Percentiles rank a stretch among this genome's conserved stretches.
These are phyloP conservation scores for Aegilops speltoides DNA, from an alignment of 176 grass and related monocot species.

Conservation along the genomic window DNA sequence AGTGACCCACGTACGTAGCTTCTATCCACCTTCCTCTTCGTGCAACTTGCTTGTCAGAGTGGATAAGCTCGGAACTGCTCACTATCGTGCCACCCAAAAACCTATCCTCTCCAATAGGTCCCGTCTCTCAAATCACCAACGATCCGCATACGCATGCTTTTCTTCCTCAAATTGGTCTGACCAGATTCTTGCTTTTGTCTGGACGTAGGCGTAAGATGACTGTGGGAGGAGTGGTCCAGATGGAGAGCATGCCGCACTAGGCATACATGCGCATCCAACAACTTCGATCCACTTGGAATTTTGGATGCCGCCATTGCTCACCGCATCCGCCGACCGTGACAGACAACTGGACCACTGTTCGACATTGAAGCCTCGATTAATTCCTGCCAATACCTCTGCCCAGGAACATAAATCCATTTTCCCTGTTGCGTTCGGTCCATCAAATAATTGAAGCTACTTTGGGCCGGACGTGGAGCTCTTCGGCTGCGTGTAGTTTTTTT, in stretches of 20 bases:
- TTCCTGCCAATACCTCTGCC: too few species aligned
- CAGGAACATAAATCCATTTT: too few species aligned
- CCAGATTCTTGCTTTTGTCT: neutral
- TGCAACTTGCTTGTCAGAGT: constrained; percentile 33
- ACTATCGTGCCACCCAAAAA: neutral
- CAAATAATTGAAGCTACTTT: too few species aligned
- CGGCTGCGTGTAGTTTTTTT: too few species aligned
- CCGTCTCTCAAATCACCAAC: neutral
- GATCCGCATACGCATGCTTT: neutral
- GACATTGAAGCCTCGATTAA: neutral
- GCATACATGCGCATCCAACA: constrained; percentile 1
- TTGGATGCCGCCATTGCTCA: neutral
- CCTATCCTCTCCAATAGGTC: neutral
- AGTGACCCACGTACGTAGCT: neutral
- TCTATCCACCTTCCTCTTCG: neutral
- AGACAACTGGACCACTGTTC: neutral
- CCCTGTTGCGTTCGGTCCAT: too few species aligned
- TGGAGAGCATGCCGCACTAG: neutral
- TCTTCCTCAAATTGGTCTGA: neutral
- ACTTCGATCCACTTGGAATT: neutral
- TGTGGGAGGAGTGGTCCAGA: neutral
- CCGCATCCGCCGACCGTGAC: neutral
- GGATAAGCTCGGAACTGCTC: neutral
- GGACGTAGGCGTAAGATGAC: neutral
- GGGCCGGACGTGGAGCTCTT: too few species aligned